These are phyloP conservation scores for Geosmithia morbida DNA, from an alignment of 2,329 filamentous ascomycete species.

Conservation along the genomic window DNA sequence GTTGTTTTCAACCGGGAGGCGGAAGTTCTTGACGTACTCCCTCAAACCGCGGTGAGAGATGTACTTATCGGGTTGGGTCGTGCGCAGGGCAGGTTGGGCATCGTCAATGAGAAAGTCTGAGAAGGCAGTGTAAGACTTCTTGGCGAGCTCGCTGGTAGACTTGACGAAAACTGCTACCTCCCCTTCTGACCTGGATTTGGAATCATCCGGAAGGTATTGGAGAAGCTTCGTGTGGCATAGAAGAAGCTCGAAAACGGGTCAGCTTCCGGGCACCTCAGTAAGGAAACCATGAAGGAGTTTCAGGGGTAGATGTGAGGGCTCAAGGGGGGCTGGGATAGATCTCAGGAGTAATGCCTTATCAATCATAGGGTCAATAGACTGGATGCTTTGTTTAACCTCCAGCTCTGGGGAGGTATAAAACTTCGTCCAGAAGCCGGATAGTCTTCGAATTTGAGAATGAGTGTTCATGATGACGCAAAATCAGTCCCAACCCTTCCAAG, in stretches of 20 bases:
- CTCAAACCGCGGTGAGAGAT: slow-evolving; percentile 17
- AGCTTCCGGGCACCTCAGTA: slow-evolving; percentile 10
- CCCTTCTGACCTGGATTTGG: slow-evolving; percentile 11
- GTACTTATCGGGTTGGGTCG: slow-evolving; percentile 8
- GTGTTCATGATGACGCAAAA: neutral
- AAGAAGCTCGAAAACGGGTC: slow-evolving; percentile 14
- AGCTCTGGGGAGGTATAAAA: slow-evolving; percentile 7
- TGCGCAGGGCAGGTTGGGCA: slow-evolving; percentile 13
- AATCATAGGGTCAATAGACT: slow-evolving; percentile 2
- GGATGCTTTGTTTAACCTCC: slow-evolving; percentile 7
- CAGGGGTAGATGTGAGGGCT: slow-evolving; percentile 10
- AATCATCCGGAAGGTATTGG: slow-evolving; percentile 19
- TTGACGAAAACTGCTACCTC: slow-evolving; percentile 6
- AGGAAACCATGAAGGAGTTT: slow-evolving; percentile 11
- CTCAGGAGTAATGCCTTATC: slow-evolving; percentile 8
- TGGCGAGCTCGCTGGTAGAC: slow-evolving; percentile 9
- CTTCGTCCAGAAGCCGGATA: slow-evolving; percentile 6
- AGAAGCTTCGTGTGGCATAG: slow-evolving; percentile 18
- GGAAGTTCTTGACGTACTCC: slow-evolving; percentile 17
- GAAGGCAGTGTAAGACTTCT: slow-evolving; percentile 20
- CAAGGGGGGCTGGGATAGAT: slow-evolving; percentile 7
- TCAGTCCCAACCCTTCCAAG: neutral
- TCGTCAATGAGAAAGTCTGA: slow-evolving; percentile 17
- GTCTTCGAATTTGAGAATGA: neutral
- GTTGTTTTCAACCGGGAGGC: slow-evolving; percentile 9